Conservation (phyloP, 176 grass and related monocot genomes). For the Saccharum spontaneum region DNA sequence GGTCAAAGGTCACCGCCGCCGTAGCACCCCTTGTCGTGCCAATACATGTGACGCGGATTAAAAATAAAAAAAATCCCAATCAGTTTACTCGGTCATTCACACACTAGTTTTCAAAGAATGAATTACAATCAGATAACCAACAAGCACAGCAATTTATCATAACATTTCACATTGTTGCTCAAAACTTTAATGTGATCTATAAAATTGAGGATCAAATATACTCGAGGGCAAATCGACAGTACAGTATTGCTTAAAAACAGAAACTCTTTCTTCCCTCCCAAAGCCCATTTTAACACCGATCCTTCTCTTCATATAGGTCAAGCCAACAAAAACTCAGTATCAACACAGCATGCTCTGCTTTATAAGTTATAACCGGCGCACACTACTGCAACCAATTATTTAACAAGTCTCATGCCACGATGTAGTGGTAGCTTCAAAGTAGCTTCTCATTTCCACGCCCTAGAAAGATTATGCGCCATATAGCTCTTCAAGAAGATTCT, state of each 20-base stretch:
- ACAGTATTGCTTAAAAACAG: slow-evolving; percentile 26
- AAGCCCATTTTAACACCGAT: not conserved
- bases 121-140: not conserved
- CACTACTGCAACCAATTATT: slow-evolving; percentile 38
- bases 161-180: not conserved
- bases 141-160: not conserved
- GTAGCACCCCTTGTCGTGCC: too few species aligned
- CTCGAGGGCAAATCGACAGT: slow-evolving; percentile 24
- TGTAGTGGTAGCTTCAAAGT: slow-evolving; percentile 1
- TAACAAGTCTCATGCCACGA: not conserved
- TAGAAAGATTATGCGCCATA: not conserved
- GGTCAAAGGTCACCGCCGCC: too few species aligned
- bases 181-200: slow-evolving; percentile 3
- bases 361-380: slow-evolving; percentile 30
- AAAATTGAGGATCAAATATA: slow-evolving; percentile 19
- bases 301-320: slow-evolving; percentile 26
- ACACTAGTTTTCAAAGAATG: not conserved
- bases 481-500: slow-evolving; percentile 33
- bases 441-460: not conserved
- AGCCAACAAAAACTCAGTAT: slow-evolving; percentile 38
- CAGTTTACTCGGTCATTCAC: too few species aligned
- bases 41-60: too few species aligned
- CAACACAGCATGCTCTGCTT: slow-evolving; percentile 32
- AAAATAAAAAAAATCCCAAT: not conserved
- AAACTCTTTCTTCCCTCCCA: slow-evolving; percentile 9